Evolutionary conservation across 1,284 basidiomycete species (phyloP), one percentile per base, ranked within the genome.

Genomic region (Vanrija pseudolonga): DNA sequence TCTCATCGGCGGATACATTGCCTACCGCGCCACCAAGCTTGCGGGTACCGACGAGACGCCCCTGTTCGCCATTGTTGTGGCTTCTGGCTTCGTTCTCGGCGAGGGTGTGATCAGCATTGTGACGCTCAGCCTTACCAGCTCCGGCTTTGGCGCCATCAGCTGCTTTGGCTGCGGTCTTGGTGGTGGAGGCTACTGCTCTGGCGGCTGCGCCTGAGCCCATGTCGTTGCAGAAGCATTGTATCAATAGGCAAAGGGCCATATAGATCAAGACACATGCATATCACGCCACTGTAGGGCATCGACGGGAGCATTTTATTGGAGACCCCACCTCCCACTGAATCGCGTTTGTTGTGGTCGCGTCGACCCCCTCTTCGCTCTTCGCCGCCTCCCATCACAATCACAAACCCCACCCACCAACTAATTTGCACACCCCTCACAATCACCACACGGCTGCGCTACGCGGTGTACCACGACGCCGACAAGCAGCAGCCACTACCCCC

Each of bases 11-110:
- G 95, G 94, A 2, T 69, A 90, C 61, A 77, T 89, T 61, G 90
- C 93, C 59, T 84, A 87, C 71, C 72, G 54, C 85, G 86, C 75
- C 80, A 84, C 69, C 17, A 79, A 81, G 53, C 76, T 76, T 17
- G 61, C 42, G 19, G 44, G 48, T 6, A 63, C 47, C 1, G 80
- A 76, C 36, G 74, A 78, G 57, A 73, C 86, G 84, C 67, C 92
- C 88, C 60, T 82, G 81, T 46, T 80, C 26, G 68, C 94, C 47
- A 88, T 98, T 64, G 85, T 98, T 36, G 80, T 96, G 28, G 95
- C 94, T 4, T 91, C 88, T 66, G 94, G 94, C 1, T 96, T 98
- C 67, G 95, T 98, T 24, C 80, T 98, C 18, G 94, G 94, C 24
- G 94, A 98, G 61, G 80, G 94, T 2, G 86, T 96, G 39, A 81